Evolutionary conservation across 2,329 filamentous ascomycete species (phyloP).

Genomic region (Neopestalotiopsis clavispora): DNA sequence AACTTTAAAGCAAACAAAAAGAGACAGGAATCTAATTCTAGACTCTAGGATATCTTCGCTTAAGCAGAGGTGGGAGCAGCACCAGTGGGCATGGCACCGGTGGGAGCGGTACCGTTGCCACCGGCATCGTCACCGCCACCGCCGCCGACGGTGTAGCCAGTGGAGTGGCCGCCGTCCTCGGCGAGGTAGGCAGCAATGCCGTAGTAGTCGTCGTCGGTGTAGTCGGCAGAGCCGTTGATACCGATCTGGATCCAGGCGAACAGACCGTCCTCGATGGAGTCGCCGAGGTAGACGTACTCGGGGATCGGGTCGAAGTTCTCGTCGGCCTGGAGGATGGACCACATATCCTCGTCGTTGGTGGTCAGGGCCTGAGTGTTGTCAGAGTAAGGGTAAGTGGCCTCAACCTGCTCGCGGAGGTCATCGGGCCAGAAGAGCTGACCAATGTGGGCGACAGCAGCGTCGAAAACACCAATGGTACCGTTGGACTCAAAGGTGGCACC

Average conservation of each 20-base stretch:
- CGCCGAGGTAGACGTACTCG: constrained; percentile 57
- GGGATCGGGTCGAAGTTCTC: constrained; percentile 50
- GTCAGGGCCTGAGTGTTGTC: constrained; percentile 33
- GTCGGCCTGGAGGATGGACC: constrained; percentile 34
- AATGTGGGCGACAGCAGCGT: constrained; percentile 35
- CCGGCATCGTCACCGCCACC: constrained; percentile 24
- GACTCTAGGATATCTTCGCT: neutral
- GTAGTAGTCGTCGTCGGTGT: constrained; percentile 32
- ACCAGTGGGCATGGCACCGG: neutral
- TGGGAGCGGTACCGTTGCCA: constrained; percentile 10
- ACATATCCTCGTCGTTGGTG: constrained; percentile 39
- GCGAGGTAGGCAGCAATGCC: constrained; percentile 30
- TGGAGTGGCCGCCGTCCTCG: constrained; percentile 33
- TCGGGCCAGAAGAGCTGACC: constrained; percentile 39
- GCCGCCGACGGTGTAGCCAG: constrained; percentile 22
- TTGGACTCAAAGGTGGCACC: constrained; percentile 34
- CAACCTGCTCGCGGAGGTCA: constrained; percentile 33
- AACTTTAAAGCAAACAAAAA: neutral
- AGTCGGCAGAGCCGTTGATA: constrained; percentile 45
- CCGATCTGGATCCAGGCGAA: constrained; percentile 55
- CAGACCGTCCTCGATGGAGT: constrained; percentile 49
- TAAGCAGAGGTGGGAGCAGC: constrained; percentile 1
- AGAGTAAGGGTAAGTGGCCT: constrained; percentile 34
- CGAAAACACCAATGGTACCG: constrained; percentile 33
- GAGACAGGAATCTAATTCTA: neutral